Evolutionary conservation across 2,329 filamentous ascomycete species (phyloP), one percentile per base, ranked within the genome.

Genomic region (Fusarium zealandicum): DNA sequence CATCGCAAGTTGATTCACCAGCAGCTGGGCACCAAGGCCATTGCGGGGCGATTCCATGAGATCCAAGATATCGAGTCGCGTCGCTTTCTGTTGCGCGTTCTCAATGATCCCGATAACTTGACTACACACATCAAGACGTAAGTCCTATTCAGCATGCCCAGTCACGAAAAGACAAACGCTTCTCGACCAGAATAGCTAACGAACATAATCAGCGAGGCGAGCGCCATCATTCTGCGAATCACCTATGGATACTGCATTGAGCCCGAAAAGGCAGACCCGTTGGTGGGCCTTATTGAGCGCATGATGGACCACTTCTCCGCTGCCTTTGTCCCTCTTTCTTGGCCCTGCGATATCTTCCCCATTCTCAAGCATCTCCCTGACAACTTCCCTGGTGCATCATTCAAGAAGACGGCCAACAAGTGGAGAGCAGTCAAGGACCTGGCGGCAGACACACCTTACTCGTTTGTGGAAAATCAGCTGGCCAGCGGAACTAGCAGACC

Each of bases 331-430:
- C 73, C 73, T 1, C 45, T 70, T n/a, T 39, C 60, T 4, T 75
- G 72, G 73, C 18, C 59, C 0, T 71, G 75, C 6, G 72, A 75
- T 18, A 59, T 68, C 0, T n/a, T 75, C 0, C 73, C 73, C 1
- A 27, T 36, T 2, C 56, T 75, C 2, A 54, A 55, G n/a, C 53
- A 71, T 10, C 59, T 75, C 6, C 73, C 73, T 0, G 59, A 59
- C 1, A 44, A 64, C 25, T 54, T 72, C 16, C 73, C 73, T 0
- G 72, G 72, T 1, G 46, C 58, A 1, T 55, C 55, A 0, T 75
- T 73, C 54, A 61, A 74, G 42, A 62, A 61, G 33, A 70, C 58
- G 18, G 73, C 68, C 0, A 51, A 42, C 8, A 36, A 63, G 18
- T 73, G 70, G 67, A 64, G 51, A 9, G 51, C 55, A 4, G 45